Percentiles rank a stretch among this genome's conserved stretches.
Conservation (phyloP, 2,329 filamentous ascomycete genomes). For the Dothistroma septosporum region DNA sequence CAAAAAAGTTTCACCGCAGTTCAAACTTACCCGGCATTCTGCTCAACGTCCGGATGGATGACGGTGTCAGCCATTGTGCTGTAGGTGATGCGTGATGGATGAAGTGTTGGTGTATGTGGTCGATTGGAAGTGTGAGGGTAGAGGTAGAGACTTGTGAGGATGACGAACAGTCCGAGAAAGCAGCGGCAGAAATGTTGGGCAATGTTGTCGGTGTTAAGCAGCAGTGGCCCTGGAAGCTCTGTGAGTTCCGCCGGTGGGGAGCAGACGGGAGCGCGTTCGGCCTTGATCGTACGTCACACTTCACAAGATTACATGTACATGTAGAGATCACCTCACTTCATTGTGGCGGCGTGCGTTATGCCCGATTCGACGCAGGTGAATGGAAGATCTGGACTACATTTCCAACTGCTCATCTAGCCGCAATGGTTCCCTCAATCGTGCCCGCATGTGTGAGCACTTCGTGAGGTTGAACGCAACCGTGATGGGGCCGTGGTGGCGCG, state of each 20-base stretch:
- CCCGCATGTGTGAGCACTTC: not conserved
- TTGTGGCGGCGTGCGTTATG: not conserved
- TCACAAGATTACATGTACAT: too few relatives aligned
- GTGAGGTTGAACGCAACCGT: not conserved
- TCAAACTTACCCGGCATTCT: slow-evolving; percentile 44
- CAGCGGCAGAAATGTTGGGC: slow-evolving; percentile 1
- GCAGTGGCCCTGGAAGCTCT: too few relatives aligned
- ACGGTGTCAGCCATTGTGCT: slow-evolving; percentile 46
- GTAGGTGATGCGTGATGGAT: slow-evolving; percentile 1
- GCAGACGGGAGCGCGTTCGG: not conserved
- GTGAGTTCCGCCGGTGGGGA: not conserved
- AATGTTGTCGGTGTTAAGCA: not conserved
- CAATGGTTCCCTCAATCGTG: not conserved
- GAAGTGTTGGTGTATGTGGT: not conserved
- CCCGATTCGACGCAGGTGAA: not conserved
- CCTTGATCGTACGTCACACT: not conserved
- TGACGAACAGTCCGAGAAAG: not conserved
- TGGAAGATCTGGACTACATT: not conserved
- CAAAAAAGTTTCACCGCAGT: slow-evolving; percentile 10
- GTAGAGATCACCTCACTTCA: not conserved
- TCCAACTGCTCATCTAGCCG: not conserved
- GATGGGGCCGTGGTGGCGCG: not conserved
- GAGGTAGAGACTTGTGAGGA: slow-evolving; percentile 1
- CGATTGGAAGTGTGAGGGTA: not conserved
- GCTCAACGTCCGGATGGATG: slow-evolving; percentile 42